Evolutionary conservation across 257 asterid species (phyloP), one percentile per base, ranked within the genome.

Genomic region (Solanum virginianum): DNA sequence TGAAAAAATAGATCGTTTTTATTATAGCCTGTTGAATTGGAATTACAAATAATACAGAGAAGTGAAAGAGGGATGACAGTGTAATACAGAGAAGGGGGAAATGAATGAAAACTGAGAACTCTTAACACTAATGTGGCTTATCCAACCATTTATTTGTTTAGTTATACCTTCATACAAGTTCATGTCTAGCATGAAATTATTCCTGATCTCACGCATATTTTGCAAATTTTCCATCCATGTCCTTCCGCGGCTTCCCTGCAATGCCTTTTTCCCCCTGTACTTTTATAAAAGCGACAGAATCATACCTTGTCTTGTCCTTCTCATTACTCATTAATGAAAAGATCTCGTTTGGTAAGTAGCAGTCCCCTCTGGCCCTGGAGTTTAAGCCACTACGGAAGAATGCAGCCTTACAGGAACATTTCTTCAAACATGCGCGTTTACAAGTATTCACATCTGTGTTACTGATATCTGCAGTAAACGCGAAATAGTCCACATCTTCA

Each of bases 381-480:
- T n/a, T 63, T 10, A 56, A 68, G 4, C 43, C 63, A 47, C n/a
- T 18, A 14, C 41, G 47, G 20, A 87, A 87, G 11, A 84, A 65
- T 4, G 68, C 69, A 18, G 85, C 89, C 81, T 84, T 80, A 68
- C 89, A 86, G 5, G 89, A 86, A 80, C 89, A 87, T 18, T 81
- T 81, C 20, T 8, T 53, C 11, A 84, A 56, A 14, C 89, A 84
- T 6, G 60, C 24, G 16, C 66, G 36, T 56, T 71, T 84, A 83
- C 89, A 87, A 13, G 56, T 71, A 11, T 57, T 84, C 82, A 20
- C 26, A 66, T 80, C 74, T 15, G 85, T 70, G 81, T 79, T 24
- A 8, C 77, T 24, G 15, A 77, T 77, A 77, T 77, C 82, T 51
- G 82, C 82, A 15, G n/a, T 26, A 77, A 77, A 77, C 24, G 82